These are phyloP conservation scores for Grigorovia yakushimaensis DNA, from an alignment of 805 yeast species.

Conservation along the genomic window DNA sequence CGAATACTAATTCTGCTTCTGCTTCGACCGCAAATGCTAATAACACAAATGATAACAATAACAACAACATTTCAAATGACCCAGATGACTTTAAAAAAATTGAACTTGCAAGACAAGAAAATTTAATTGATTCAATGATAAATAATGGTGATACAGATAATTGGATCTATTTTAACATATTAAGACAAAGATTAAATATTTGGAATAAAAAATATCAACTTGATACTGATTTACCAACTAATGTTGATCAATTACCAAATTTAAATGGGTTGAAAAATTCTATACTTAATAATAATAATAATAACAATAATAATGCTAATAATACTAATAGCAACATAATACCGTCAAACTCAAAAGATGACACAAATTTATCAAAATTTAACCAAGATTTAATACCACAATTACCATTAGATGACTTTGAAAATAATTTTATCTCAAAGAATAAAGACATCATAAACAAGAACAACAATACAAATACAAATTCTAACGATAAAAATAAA, in stretches of 20 bases:
- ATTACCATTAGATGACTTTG: background rate
- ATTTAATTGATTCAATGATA: constrained; percentile 22
- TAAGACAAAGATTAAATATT: constrained; percentile 21
- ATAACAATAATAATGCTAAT: background rate
- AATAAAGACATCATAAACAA: too few relatives aligned
- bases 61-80: constrained; percentile 2
- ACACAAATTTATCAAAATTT: too few relatives aligned
- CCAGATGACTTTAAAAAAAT: constrained; percentile 11
- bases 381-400: background rate
- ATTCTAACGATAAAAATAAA: background rate
- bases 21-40: background rate
- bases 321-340: too few relatives aligned
- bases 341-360: too few relatives aligned
- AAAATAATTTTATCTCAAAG: background rate
- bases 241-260: constrained; percentile 13
- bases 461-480: background rate
- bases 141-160: constrained; percentile 29
- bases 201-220: constrained; percentile 13
- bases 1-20: background rate
- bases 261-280: constrained; percentile 21
- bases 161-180: constrained; percentile 28
- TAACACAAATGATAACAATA: background rate
- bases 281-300: constrained; percentile 5
- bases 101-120: constrained; percentile 13
- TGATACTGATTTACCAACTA: constrained; percentile 9